phyloP scores from a whole-genome alignment of 768 basidiomycete genomes.

The Clitopilus hobsonii region DNA sequence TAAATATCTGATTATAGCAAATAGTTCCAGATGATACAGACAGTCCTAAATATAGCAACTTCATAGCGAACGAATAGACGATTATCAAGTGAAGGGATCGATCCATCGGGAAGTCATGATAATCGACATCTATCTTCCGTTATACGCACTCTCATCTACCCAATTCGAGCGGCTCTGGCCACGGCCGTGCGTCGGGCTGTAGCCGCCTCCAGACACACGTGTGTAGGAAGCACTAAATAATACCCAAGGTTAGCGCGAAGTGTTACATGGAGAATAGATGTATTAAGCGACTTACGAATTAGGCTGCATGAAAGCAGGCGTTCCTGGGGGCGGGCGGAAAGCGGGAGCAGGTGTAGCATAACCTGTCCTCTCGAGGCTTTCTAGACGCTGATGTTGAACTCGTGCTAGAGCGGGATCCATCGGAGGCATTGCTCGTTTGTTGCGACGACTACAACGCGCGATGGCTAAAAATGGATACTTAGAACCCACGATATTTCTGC shows the following conservation, averaged over 20 bases:
- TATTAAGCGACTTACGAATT: slow-evolving; percentile 16
- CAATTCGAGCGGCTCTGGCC: slow-evolving; percentile 28
- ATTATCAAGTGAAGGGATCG: no score
- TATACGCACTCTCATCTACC: slow-evolving; percentile 43
- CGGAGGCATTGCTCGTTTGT: slow-evolving; percentile 7
- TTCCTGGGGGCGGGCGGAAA: slow-evolving; percentile 10
- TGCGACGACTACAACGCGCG: slow-evolving; percentile 27
- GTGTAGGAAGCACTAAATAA: slow-evolving; percentile 22
- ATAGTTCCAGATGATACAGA: background rate
- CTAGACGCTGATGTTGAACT: slow-evolving; percentile 13
- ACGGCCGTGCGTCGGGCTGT: slow-evolving; percentile 12
- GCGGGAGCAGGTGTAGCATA: slow-evolving; percentile 12
- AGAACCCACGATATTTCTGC: background rate
- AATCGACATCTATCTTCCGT: slow-evolving; percentile 19
- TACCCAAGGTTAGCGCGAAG: background rate
- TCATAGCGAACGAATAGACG: background rate
- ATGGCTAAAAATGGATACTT: slow-evolving; percentile 18
- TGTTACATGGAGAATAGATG: background rate
- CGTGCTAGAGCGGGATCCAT: slow-evolving; percentile 8
- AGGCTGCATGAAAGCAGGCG: slow-evolving; percentile 8
- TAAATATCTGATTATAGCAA: background rate
- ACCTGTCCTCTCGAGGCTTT: slow-evolving; percentile 16
- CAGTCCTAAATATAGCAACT: background rate
- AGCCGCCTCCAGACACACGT: slow-evolving; percentile 23
- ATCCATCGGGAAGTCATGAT: background rate